A percentile compares a stretch with the other conserved stretches of the same genome.
Conservation (phyloP, 2,329 filamentous ascomycete species). For the Chaetomiaceae sp. region DNA sequence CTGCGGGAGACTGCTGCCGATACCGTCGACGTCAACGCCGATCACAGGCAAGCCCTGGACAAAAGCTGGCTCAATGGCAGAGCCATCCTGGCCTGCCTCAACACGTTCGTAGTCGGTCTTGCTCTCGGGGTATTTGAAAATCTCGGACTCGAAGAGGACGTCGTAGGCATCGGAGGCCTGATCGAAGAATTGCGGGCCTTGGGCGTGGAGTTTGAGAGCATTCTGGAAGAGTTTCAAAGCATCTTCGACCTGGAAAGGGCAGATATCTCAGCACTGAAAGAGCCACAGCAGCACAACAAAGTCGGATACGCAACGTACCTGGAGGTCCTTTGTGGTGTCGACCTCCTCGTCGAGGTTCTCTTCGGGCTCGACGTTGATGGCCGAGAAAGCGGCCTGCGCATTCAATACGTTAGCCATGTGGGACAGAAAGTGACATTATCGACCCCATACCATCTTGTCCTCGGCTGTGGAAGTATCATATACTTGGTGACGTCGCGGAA, state of each 20-base stretch:
- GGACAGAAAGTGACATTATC: neutral
- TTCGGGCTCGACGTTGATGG: conserved; percentile 91
- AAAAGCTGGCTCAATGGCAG: conserved; percentile 43
- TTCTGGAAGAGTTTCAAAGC: conserved; percentile 90
- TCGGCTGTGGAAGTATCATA: neutral
- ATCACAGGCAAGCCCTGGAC: conserved; percentile 49
- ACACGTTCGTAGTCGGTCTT: conserved; percentile 76
- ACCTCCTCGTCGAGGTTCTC: conserved; percentile 85
- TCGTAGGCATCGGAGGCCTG: conserved; percentile 79
- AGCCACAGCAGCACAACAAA: neutral
- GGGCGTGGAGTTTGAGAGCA: conserved; percentile 85
- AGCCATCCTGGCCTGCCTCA: conserved; percentile 49
- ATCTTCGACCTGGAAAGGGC: conserved; percentile 73
- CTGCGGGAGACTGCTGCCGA: conserved; percentile 77
- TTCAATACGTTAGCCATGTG: neutral
- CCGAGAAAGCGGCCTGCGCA: conserved; percentile 63
- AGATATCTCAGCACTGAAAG: neutral
- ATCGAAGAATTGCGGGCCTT: conserved; percentile 70
- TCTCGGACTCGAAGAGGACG: conserved; percentile 81
- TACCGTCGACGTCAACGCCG: conserved; percentile 63
- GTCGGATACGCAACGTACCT: conserved; percentile 42
- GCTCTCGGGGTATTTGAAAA: conserved; percentile 88
- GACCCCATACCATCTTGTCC: conserved; percentile 14
- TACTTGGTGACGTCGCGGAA: too few species aligned
- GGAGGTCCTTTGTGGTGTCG: conserved; percentile 92